phyloP scores from a whole-genome alignment of 2,329 filamentous ascomycete species.

The Cladorrhinum sp. region DNA sequence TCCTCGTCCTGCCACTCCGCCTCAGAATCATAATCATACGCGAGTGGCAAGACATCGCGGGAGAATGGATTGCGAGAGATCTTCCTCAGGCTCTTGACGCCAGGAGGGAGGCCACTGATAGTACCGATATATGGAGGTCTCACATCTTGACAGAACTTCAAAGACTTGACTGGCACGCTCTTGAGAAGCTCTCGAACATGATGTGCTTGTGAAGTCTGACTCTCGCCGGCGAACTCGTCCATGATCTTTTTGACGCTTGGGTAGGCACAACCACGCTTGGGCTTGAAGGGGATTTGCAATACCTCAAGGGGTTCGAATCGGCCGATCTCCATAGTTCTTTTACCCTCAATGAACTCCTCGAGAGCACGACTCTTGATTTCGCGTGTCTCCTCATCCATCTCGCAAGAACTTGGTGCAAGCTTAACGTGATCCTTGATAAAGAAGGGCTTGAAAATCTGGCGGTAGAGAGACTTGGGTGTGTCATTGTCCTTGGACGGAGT shows the following conservation, averaged over 20 bases:
- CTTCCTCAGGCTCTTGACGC: constrained; percentile 46
- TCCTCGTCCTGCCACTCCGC: constrained; percentile 80
- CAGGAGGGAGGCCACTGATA: constrained; percentile 57
- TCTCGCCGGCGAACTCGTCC: constrained; percentile 46
- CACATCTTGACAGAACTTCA: constrained; percentile 63
- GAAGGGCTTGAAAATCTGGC: constrained; percentile 76
- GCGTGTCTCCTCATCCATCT: constrained; percentile 56
- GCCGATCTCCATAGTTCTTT: constrained; percentile 41
- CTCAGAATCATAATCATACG: constrained; percentile 85
- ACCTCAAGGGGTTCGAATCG: constrained; percentile 45
- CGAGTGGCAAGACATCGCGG: constrained; percentile 55
- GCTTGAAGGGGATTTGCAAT: constrained; percentile 43
- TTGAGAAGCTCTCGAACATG: constrained; percentile 43
- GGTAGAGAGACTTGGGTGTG: constrained; percentile 51
- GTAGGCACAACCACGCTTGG: constrained; percentile 45
- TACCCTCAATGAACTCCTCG: constrained; percentile 50
- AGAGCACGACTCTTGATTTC: constrained; percentile 50
- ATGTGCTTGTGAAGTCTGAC: constrained; percentile 36
- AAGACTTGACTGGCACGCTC: constrained; percentile 59
- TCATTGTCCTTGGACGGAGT: constrained; percentile 31
- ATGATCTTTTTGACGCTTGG: constrained; percentile 61
- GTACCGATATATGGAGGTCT: constrained; percentile 72
- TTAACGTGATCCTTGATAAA: constrained; percentile 70
- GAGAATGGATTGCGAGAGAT: constrained; percentile 54
- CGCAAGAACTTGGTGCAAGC: constrained; percentile 60